Evolutionary conservation across 306 rosid species (phyloP).

Genomic region (Datisca glomerata): DNA sequence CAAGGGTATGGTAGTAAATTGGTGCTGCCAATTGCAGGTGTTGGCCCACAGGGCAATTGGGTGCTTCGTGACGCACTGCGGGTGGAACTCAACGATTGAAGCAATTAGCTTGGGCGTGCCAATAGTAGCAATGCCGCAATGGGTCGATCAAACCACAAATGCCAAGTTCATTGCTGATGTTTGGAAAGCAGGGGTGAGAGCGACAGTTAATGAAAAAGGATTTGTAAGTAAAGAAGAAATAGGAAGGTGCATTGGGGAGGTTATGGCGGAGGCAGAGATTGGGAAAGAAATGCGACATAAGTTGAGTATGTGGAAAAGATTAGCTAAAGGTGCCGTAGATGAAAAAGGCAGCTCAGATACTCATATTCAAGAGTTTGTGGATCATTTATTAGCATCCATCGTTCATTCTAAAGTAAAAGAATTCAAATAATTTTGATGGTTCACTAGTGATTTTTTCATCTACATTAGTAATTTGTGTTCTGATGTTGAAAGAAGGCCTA

Average conservation of each 20-base stretch:
- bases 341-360: constrained; percentile 7
- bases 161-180: constrained; percentile 2
- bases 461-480: no score
- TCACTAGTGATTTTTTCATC: no score
- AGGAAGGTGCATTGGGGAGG: background rate
- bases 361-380: constrained; percentile 3
- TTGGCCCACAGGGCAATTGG: constrained; percentile 1
- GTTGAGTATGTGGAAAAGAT: background rate
- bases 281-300: background rate
- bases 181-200: constrained; percentile 6
- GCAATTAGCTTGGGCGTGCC: constrained; percentile 9
- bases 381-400: no score
- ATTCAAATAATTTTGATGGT: no score
- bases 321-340: constrained; percentile 1
- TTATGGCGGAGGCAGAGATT: no score
- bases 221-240: background rate
- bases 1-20: constrained; percentile 12
- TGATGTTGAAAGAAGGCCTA: no score
- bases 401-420: no score
- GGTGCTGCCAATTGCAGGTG: constrained; percentile 4
- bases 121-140: constrained; percentile 2
- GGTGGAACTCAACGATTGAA: constrained; percentile 7
- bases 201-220: background rate
- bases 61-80: constrained; percentile 10
- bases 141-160: constrained; percentile 8